Evolutionary conservation across 2,329 filamentous ascomycete species (phyloP).

Genomic region (Fusarium citri): DNA sequence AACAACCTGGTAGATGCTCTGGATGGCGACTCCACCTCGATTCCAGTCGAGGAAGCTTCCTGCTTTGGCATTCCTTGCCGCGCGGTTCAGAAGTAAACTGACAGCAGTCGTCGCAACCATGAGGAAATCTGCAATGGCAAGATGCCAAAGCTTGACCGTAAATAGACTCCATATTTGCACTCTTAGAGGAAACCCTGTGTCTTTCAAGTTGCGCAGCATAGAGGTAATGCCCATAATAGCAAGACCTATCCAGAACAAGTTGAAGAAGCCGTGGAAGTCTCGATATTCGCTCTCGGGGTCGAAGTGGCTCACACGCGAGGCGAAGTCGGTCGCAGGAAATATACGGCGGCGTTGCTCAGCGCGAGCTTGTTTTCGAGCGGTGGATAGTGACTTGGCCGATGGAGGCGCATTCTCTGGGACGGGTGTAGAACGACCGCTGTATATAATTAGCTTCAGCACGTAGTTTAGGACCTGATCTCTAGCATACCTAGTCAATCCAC

Average conservation of each 20-base stretch:
- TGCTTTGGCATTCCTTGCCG: conserved; percentile 67
- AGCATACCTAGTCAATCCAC: conserved; percentile 60
- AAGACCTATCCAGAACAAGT: conserved; percentile 96
- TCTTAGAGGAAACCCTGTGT: conserved; percentile 87
- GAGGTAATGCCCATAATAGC: conserved; percentile 97
- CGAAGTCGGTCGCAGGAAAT: conserved; percentile 94
- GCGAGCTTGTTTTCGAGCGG: conserved; percentile 83
- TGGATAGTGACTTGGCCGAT: conserved; percentile 86
- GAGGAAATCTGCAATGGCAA: conserved; percentile 82
- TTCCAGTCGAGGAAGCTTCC: conserved; percentile 76
- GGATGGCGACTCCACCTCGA: conserved; percentile 80
- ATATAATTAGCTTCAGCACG: conserved; percentile 13
- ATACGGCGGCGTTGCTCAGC: conserved; percentile 84
- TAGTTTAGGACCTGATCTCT: background rate
- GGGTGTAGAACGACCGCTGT: conserved; percentile 84
- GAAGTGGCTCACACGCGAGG: conserved; percentile 92
- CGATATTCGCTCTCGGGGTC: conserved; percentile 91
- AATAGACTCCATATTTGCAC: conserved; percentile 90
- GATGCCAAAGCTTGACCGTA: conserved; percentile 87
- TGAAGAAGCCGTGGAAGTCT: conserved; percentile 97
- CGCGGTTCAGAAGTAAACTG: conserved; percentile 77
- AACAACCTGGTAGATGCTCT: conserved; percentile 80
- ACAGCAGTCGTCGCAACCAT: conserved; percentile 85
- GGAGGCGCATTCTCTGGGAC: conserved; percentile 91
- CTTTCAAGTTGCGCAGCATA: conserved; percentile 92